A percentile compares a stretch with the other conserved stretches of the same genome.
phyloP scores from a whole-genome alignment of 345 rosid genomes.

The Lagerstroemia speciosa region DNA sequence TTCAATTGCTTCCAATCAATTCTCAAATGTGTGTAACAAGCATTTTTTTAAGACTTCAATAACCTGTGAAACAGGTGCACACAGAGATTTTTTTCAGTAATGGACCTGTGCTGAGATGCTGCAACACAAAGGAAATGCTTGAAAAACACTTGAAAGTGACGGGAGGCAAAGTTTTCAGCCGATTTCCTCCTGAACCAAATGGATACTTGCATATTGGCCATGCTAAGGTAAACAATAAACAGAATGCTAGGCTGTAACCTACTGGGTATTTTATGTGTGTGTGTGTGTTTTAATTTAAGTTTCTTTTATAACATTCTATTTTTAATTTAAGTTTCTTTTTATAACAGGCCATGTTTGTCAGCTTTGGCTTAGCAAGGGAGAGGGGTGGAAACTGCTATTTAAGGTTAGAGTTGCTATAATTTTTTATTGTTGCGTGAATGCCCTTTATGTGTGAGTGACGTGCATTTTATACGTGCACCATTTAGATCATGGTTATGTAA shows the following conservation, averaged over 20 bases:
- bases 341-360: conserved; percentile 88
- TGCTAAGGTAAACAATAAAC: conserved; percentile 61
- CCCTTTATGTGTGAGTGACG: background rate
- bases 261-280: background rate
- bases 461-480: background rate
- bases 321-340: conserved; percentile 2
- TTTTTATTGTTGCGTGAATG: background rate
- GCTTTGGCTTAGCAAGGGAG: conserved; percentile 95
- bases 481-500: background rate
- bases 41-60: background rate
- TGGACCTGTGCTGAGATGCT: conserved; percentile 66
- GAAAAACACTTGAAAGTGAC: conserved; percentile 72
- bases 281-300: background rate
- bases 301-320: conserved; percentile 19
- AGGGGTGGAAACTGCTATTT: conserved; percentile 82
- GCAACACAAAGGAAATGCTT: conserved; percentile 71
- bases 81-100: conserved; percentile 77
- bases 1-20: background rate
- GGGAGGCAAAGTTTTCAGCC: conserved; percentile 67
- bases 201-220: conserved; percentile 98
- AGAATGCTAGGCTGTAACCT: background rate
- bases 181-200: conserved; percentile 98
- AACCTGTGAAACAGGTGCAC: conserved; percentile 47
- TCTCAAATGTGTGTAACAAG: background rate
- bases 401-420: conserved; percentile 33